Evolutionary conservation across 352 stramenopile genomes (phyloP).

Genomic region (Thraustochytrium striatum): DNA sequence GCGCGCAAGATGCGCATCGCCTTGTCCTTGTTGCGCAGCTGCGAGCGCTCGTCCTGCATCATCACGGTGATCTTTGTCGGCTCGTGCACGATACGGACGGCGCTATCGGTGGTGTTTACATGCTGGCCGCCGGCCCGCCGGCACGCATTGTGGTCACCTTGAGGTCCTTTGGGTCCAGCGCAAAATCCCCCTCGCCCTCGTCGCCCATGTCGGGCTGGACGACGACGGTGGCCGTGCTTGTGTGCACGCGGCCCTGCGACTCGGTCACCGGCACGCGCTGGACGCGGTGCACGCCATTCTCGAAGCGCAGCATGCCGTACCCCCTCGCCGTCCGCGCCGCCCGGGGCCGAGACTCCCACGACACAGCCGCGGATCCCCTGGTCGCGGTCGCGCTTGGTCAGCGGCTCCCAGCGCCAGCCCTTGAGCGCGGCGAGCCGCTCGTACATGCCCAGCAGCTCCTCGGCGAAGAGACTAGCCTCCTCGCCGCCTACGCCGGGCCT

Average conservation of each 20-base stretch:
- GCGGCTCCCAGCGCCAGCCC: conserved; percentile 81
- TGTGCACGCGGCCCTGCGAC: conserved; percentile 85
- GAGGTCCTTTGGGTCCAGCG: conserved; percentile 86
- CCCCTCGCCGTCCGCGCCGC: conserved; percentile 65
- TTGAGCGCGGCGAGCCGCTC: conserved; percentile 72
- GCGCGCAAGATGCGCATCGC: conserved; percentile 89
- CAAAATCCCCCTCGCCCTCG: conserved; percentile 66
- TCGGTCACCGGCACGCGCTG: conserved; percentile 94
- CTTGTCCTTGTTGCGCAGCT: conserved; percentile 97
- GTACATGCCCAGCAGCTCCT: conserved; percentile 87
- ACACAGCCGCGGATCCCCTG: conserved; percentile 1
- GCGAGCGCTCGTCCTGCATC: conserved; percentile 55
- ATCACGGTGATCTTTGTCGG: conserved; percentile 84
- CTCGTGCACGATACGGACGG: conserved; percentile 91
- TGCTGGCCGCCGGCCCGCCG: conserved; percentile 93
- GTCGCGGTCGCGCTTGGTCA: conserved; percentile 61
- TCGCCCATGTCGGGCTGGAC: conserved; percentile 86
- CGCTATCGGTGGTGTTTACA: conserved; percentile 97
- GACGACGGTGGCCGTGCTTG: conserved; percentile 92
- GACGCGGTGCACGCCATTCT: conserved; percentile 94
- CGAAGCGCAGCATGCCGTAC: conserved; percentile 96
- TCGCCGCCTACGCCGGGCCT: conserved; percentile 88
- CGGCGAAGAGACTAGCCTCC: conserved; percentile 92
- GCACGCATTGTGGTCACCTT: conserved; percentile 92
- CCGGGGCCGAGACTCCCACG: conserved; percentile 54